Conservation (phyloP, 768 basidiomycete species). For the Tricholoma sp. region DNA sequence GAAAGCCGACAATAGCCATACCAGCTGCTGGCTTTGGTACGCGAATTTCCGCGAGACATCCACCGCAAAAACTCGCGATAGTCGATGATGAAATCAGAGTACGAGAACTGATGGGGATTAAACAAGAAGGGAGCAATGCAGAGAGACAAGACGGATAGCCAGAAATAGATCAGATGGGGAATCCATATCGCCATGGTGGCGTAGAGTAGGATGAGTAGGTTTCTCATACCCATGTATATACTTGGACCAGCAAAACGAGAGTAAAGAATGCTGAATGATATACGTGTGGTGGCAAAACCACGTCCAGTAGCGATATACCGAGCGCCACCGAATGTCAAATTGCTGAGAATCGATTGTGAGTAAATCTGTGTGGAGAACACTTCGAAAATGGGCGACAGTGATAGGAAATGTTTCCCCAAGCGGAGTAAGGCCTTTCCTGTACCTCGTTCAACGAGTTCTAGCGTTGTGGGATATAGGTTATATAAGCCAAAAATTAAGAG, state of each 20-base stretch:
- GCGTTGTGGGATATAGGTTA: slow-evolving; percentile 5
- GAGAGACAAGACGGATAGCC: slow-evolving; percentile 92
- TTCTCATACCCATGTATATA: slow-evolving; percentile 98
- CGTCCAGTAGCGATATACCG: slow-evolving; percentile 99
- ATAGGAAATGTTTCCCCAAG: slow-evolving; percentile 94
- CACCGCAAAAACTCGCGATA: slow-evolving; percentile 97
- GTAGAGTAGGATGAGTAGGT: slow-evolving; percentile 85
- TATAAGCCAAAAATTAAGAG: not conserved
- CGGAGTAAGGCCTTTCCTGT: slow-evolving; percentile 93
- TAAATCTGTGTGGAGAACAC: slow-evolving; percentile 99
- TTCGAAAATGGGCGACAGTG: slow-evolving; percentile 95
- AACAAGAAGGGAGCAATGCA: slow-evolving; percentile 98
- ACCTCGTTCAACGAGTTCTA: slow-evolving; percentile 94
- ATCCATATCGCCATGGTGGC: slow-evolving; percentile 91
- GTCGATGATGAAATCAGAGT: slow-evolving; percentile 96
- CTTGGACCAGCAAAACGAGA: slow-evolving; percentile 99
- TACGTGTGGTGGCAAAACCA: slow-evolving; percentile 96
- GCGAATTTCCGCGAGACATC: slow-evolving; percentile 99
- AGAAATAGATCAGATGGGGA: slow-evolving; percentile 96
- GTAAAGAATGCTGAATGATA: slow-evolving; percentile 94
- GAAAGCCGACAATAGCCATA: slow-evolving; percentile 98
- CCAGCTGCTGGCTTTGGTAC: slow-evolving; percentile 97
- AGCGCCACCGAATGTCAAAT: slow-evolving; percentile 96
- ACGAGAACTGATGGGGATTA: slow-evolving; percentile 99
- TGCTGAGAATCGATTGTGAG: slow-evolving; percentile 93